Conservation (phyloP, 1,139 yeast genomes). For the Neolecta irregularis region DNA sequence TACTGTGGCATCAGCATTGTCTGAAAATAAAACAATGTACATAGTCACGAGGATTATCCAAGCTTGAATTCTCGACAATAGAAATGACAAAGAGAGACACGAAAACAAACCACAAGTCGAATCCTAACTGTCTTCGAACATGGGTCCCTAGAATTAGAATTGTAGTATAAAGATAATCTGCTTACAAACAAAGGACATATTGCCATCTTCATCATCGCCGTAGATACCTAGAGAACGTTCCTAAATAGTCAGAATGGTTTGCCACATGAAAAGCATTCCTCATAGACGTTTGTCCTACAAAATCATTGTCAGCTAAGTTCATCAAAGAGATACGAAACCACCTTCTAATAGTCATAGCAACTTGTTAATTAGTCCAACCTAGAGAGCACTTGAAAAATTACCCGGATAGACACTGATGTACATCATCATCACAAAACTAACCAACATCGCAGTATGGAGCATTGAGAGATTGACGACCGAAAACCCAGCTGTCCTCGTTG, state of each 20-base stretch:
- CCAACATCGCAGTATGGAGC: conserved; percentile 81
- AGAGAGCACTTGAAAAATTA: conserved; percentile 42
- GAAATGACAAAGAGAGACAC: conserved; percentile 75
- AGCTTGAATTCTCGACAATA: conserved; percentile 46
- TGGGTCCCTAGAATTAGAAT: conserved; percentile 58
- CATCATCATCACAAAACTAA: conserved; percentile 92
- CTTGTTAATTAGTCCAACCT: background rate
- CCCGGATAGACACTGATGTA: conserved; percentile 88
- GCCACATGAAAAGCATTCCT: conserved; percentile 33
- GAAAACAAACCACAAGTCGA: conserved; percentile 87
- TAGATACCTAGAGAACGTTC: conserved; percentile 77
- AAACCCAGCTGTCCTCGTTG: conserved; percentile 90
- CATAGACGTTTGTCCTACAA: conserved; percentile 91
- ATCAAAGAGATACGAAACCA: background rate
- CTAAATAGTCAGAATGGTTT: conserved; percentile 1
- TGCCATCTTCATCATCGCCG: conserved; percentile 24
- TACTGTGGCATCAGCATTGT: conserved; percentile 17
- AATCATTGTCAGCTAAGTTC: conserved; percentile 30
- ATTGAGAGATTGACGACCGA: conserved; percentile 49
- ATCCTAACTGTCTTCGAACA: conserved; percentile 77
- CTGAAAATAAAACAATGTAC: conserved; percentile 4
- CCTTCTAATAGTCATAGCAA: conserved; percentile 4
- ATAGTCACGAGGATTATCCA: conserved; percentile 5
- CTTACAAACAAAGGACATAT: conserved; percentile 2
- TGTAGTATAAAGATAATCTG: background rate